Evolutionary conservation across 371 early-diverging fungal species (phyloP), one percentile per base, ranked within the genome.

Genomic region (Globomyces sp.): DNA sequence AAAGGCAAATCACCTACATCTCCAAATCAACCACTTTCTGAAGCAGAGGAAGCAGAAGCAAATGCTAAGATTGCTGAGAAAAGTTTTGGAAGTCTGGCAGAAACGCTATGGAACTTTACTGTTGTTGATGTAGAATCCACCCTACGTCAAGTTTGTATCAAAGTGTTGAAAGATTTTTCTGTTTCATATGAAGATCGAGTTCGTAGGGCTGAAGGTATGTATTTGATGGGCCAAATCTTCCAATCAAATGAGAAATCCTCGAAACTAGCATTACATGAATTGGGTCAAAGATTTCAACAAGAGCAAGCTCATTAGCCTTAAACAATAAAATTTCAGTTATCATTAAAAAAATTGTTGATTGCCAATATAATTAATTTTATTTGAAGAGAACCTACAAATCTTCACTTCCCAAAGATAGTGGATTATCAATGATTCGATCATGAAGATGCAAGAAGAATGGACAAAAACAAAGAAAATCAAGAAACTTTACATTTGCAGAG

Each of bases 81-180:
- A 6, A 64, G 58, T 39, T 55, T 51, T 13, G 62, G 41, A 10
- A 61, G 42, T 24, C 64, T 70, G 43, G 63, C 67, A 4, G 71
- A 70, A 47, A 70, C 71, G 0, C 47, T 70, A 49, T 70, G 71
- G 71, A 70, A 66, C 43, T 66, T 66, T 48, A 70, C 71, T 2
- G 69, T 70, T 9, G 13, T 70, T 4, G 71, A 70, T 51, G 71
- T 70, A 8, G 71, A 70, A 52, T 9, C 50, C 5, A 70, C 71
- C 8, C 45, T 70, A 41, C 66, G 71, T 24, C 57, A 58, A 11
- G 71, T 70, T 2, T 70, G 71, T 57, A 62, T 66, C 60, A 70
- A 70, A 48, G 61, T 70, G 36, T 49, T 70, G 49, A 70, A 70
- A 48, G 71, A 70, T 51, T 67, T 67, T n/a, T 70, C 71, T 2